Conservation (phyloP, 805 yeast species). For the Teunomyces funiuensis region DNA sequence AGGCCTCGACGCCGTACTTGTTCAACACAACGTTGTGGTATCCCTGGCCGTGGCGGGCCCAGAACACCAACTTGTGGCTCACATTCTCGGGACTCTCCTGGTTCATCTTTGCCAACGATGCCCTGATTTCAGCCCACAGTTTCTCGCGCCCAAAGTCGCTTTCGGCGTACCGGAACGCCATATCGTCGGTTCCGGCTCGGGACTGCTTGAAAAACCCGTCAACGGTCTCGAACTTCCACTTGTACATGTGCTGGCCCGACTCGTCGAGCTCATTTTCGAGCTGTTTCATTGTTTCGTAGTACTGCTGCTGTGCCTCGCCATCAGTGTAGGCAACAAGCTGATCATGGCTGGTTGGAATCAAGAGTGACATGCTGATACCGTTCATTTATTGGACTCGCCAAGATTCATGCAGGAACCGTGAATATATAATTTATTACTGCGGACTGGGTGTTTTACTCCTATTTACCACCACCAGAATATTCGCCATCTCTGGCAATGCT, state of each 20-base stretch:
- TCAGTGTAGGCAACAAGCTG: conserved; percentile 27
- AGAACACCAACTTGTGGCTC: conserved; percentile 47
- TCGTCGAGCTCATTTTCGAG: conserved; percentile 18
- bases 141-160: conserved; percentile 46
- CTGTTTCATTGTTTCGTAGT: conserved; percentile 10
- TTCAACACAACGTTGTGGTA: conserved; percentile 57
- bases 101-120: conserved; percentile 36
- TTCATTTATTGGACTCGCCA: too few relatives aligned
- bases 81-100: conserved; percentile 33
- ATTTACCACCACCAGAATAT: too few relatives aligned
- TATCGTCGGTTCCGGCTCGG: conserved; percentile 44
- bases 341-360: conserved; percentile 26
- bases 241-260: conserved; percentile 25
- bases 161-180: conserved; percentile 41
- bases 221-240: conserved; percentile 51
- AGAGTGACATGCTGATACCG: conserved; percentile 16
- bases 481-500: too few relatives aligned
- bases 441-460: background rate
- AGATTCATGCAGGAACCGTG: background rate
- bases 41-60: conserved; percentile 73
- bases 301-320: conserved; percentile 18
- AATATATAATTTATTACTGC: background rate
- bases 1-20: conserved; percentile 55
- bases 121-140: conserved; percentile 40
- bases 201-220: conserved; percentile 52